phyloP scores from a whole-genome alignment of 2,329 filamentous ascomycete genomes.

The Magnaporthiopsis poae region DNA sequence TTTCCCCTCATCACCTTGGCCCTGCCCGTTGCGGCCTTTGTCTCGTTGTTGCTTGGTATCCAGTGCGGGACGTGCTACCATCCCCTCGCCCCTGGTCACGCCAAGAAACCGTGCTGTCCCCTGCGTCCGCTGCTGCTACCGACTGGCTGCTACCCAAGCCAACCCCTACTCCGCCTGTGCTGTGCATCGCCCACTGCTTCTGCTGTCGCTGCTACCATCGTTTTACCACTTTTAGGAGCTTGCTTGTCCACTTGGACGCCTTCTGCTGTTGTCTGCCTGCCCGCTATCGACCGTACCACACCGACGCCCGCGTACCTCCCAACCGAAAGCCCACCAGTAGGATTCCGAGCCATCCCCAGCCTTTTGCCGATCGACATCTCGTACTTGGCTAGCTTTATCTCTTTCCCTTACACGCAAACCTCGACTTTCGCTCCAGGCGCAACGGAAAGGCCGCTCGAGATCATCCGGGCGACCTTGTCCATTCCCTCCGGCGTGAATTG shows the following conservation, averaged over 20 bases:
- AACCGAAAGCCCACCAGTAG: background rate
- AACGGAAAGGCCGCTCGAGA: background rate
- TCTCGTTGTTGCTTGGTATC: background rate
- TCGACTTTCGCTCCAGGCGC: background rate
- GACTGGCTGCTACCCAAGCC: background rate
- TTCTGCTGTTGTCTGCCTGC: slow-evolving; percentile 1
- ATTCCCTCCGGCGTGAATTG: background rate
- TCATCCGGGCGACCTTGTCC: background rate
- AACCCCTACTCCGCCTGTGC: background rate
- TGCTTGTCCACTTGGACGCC: slow-evolving; percentile 2
- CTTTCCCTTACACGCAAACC: background rate
- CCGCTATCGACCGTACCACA: background rate
- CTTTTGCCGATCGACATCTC: background rate
- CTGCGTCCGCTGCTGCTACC: background rate
- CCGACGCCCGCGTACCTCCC: background rate
- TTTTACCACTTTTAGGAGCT: background rate
- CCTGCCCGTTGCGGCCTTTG: background rate
- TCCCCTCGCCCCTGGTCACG: background rate
- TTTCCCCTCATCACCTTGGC: background rate
- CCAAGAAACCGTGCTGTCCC: background rate
- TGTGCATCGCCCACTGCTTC: slow-evolving; percentile 8
- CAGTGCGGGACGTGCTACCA: background rate
- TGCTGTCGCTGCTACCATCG: background rate
- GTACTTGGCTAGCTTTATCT: background rate
- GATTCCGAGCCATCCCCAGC: background rate